Evolutionary conservation across 257 asterid genomes (phyloP).

Genomic region (Anisodus acutangulus): DNA sequence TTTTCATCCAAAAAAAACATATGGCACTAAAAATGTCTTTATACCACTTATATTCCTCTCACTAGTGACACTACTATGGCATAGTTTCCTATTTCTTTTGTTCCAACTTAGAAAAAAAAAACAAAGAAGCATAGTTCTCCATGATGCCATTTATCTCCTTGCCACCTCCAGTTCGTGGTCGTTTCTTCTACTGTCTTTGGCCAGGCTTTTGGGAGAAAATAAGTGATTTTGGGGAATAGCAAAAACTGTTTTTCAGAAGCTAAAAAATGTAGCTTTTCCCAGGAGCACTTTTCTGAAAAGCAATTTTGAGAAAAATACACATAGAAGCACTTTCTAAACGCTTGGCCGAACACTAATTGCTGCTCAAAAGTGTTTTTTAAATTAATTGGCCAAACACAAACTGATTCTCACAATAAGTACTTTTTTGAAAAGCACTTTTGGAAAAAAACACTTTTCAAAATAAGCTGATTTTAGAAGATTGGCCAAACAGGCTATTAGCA

Average conservation of each 20-base stretch:
- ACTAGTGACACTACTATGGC: not conserved
- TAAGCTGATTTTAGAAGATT: not conserved
- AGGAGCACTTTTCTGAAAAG: no score
- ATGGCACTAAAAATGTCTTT: not conserved
- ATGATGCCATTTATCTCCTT: not conserved
- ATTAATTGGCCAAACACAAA: no score
- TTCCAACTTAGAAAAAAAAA: not conserved
- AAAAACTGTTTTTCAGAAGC: no score
- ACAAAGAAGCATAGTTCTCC: not conserved
- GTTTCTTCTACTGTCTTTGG: not conserved
- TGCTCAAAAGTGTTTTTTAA: no score
- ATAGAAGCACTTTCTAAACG: no score
- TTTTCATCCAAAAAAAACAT: not conserved
- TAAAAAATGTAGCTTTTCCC: no score
- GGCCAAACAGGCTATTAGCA: not conserved
- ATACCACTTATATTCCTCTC: slow-evolving; percentile 4
- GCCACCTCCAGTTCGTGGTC: not conserved
- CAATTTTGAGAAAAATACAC: no score
- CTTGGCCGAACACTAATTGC: no score
- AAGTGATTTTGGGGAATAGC: no score
- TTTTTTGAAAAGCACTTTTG: no score
- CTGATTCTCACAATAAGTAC: no score
- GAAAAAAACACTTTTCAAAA: not conserved
- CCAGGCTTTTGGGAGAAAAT: no score
- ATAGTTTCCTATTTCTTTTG: not conserved